A percentile compares a stretch with the other conserved stretches of the same genome.
Evolutionary conservation across 345 rosid genomes (phyloP).

Genomic region (Eucalyptus melliodora): DNA sequence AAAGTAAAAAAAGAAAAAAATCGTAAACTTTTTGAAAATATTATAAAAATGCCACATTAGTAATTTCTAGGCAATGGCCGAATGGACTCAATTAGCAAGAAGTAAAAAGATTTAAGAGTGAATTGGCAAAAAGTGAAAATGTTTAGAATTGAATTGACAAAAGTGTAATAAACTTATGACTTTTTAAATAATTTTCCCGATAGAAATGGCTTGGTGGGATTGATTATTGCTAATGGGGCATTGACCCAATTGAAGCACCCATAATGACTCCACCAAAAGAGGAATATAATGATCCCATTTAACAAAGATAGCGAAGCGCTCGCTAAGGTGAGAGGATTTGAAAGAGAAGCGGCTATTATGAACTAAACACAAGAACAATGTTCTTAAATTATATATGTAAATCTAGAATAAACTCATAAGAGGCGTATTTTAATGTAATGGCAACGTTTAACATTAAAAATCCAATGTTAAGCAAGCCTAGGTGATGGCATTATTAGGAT

Average conservation of each 20-base stretch:
- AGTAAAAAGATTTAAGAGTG: too few relatives aligned
- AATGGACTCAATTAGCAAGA: rapidly evolving
- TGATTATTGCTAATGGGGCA: background rate
- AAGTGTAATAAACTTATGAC: rapidly evolving
- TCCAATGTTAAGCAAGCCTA: background rate
- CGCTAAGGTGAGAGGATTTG: rapidly evolving
- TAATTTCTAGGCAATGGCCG: rapidly evolving
- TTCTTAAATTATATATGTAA: background rate
- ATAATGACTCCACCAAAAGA: background rate
- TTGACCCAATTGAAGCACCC: background rate
- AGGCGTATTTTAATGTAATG: background rate
- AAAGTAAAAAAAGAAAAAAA: rapidly evolving
- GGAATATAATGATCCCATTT: background rate
- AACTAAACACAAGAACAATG: rapidly evolving
- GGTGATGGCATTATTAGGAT: background rate
- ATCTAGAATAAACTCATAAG: background rate
- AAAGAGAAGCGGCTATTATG: rapidly evolving
- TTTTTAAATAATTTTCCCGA: too few relatives aligned
- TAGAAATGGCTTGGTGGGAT: background rate
- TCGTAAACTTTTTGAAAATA: rapidly evolving
- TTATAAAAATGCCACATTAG: too few relatives aligned
- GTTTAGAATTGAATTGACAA: rapidly evolving
- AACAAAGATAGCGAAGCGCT: too few relatives aligned
- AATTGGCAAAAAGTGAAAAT: rapidly evolving
- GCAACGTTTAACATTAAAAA: background rate